Conservation (phyloP, 805 yeast genomes). For the Candida patagonica region DNA sequence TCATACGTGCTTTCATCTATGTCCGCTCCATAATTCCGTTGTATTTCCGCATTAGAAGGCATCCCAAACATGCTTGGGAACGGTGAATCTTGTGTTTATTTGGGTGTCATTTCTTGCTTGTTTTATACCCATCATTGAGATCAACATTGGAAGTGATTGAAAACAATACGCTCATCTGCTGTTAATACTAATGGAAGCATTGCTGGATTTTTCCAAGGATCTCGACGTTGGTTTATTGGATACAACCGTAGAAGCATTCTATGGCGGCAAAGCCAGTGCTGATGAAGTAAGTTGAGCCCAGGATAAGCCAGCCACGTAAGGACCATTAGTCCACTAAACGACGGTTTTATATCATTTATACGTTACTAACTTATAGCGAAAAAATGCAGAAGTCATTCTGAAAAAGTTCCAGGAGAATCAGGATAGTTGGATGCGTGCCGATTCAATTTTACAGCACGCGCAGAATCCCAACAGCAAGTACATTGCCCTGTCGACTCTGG, state of each 20-base stretch:
- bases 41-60: too few species aligned
- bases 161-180: too few species aligned
- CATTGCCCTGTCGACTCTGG: conserved; percentile 82
- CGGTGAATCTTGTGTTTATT: too few species aligned
- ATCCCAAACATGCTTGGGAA: too few species aligned
- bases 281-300: conserved; percentile 37
- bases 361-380: conserved; percentile 17
- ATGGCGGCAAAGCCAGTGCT: conserved; percentile 59
- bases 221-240: conserved; percentile 75
- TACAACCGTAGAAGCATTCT: conserved; percentile 76
- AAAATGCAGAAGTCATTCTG: conserved; percentile 31
- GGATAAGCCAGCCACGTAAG: too few species aligned
- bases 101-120: too few species aligned
- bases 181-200: conserved; percentile 86
- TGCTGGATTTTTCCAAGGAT: conserved; percentile 79
- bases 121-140: too few species aligned
- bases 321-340: too few species aligned
- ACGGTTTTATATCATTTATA: neutral
- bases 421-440: conserved; percentile 93
- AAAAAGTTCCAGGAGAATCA: conserved; percentile 78
- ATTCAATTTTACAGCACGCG: conserved; percentile 72
- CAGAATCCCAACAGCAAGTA: conserved; percentile 78
- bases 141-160: too few species aligned
- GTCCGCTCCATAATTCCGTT: too few species aligned
- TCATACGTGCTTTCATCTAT: too few species aligned